phyloP scores from a whole-genome alignment of 768 basidiomycete species.

The Mycena haematopus region DNA sequence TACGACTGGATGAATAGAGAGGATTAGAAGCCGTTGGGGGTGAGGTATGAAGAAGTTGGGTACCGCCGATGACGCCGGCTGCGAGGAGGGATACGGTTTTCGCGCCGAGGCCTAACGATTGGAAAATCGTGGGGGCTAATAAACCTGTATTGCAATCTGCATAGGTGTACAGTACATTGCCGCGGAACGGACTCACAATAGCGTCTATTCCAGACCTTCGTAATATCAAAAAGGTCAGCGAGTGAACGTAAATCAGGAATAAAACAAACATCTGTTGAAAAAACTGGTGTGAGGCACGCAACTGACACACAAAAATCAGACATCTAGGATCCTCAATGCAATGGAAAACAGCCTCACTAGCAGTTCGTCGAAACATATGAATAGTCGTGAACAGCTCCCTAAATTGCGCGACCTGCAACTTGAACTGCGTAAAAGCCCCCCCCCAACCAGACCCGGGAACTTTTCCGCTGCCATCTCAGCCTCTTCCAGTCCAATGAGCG shows the following conservation, averaged over 20 bases:
- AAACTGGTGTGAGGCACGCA: slow-evolving; percentile 32
- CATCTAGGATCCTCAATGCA: not conserved
- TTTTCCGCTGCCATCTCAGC: slow-evolving; percentile 30
- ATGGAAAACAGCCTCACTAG: slow-evolving; percentile 16
- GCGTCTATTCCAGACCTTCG: slow-evolving; percentile 37
- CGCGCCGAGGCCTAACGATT: slow-evolving; percentile 46
- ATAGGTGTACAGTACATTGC: slow-evolving; percentile 5
- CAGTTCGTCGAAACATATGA: slow-evolving; percentile 32
- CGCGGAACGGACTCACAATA: slow-evolving; percentile 21
- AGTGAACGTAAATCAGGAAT: not conserved
- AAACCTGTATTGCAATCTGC: slow-evolving; percentile 26
- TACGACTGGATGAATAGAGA: slow-evolving; percentile 13
- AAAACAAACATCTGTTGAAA: slow-evolving; percentile 31
- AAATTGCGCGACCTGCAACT: slow-evolving; percentile 30
- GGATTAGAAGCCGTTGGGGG: not conserved
- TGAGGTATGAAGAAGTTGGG: not conserved
- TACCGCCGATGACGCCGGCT: slow-evolving; percentile 48
- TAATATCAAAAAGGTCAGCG: not conserved
- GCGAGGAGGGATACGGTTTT: slow-evolving; percentile 49
- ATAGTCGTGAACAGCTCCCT: slow-evolving; percentile 31
- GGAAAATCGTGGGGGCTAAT: slow-evolving; percentile 42
- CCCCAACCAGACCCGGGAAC: slow-evolving; percentile 28
- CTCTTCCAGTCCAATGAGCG: slow-evolving; percentile 14
- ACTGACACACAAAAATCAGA: slow-evolving; percentile 18
- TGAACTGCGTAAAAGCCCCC: slow-evolving; percentile 29